phyloP scores from a whole-genome alignment of 2,329 filamentous ascomycete species.

The Penicillium sp. region DNA sequence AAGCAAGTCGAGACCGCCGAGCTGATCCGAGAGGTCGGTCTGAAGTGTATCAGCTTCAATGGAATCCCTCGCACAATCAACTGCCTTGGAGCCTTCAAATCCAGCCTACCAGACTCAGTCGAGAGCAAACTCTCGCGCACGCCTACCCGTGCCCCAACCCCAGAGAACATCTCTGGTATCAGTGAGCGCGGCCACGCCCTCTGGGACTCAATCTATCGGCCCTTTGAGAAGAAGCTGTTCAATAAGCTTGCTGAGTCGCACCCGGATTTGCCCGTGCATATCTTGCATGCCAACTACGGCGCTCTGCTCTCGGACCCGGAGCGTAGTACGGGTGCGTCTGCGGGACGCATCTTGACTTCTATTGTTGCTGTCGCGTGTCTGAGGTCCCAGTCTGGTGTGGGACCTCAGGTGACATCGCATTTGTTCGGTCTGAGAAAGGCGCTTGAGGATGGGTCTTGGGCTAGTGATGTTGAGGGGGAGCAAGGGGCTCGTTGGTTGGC shows the following conservation, averaged over 20 bases:
- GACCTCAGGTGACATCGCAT: constrained; percentile 78
- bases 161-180: constrained; percentile 57
- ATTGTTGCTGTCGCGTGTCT: constrained; percentile 74
- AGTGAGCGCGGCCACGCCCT: constrained; percentile 62
- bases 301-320: constrained; percentile 68
- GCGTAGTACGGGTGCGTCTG: constrained; percentile 47
- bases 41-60: constrained; percentile 51
- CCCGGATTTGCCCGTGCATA: constrained; percentile 79
- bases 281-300: constrained; percentile 73
- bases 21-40: constrained; percentile 47
- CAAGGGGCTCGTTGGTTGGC: constrained; percentile 63
- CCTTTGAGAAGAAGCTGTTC: constrained; percentile 71
- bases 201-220: constrained; percentile 76
- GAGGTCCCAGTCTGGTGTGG: constrained; percentile 77
- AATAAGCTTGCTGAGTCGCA: constrained; percentile 72
- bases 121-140: constrained; percentile 55
- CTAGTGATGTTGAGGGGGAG: constrained; percentile 43
- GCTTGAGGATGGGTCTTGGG: constrained; percentile 61
- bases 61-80: constrained; percentile 80
- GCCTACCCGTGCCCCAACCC: constrained; percentile 57
- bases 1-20: constrained; percentile 37
- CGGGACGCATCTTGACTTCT: constrained; percentile 71
- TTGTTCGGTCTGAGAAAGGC: constrained; percentile 79
- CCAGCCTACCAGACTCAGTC: constrained; percentile 61
- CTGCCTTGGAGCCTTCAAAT: constrained; percentile 71